phyloP scores from a whole-genome alignment of 179 eudicot genomes.

The Nepenthes alata region DNA sequence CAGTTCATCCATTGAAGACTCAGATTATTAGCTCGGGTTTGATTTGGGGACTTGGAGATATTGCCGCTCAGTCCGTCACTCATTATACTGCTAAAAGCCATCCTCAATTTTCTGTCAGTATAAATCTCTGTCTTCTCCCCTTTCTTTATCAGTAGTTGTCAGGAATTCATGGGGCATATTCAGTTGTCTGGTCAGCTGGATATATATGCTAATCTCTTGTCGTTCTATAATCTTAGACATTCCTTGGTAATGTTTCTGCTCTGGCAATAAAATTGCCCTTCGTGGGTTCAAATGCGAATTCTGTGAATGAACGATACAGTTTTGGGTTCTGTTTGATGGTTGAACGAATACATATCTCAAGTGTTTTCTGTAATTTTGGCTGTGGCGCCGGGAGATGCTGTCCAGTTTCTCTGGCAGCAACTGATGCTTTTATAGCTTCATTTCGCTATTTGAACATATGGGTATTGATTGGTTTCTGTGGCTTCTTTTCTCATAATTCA shows the following conservation, averaged over 20 bases:
- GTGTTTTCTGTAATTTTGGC: not conserved
- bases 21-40: slow-evolving; percentile 88
- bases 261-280: too few relatives aligned
- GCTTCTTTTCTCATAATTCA: too few relatives aligned
- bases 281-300: too few relatives aligned
- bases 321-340: not conserved
- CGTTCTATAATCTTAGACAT: not conserved
- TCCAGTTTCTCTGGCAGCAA: not conserved
- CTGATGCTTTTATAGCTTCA: not conserved
- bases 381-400: not conserved
- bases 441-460: not conserved
- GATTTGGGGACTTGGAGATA: slow-evolving; percentile 89
- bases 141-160: not conserved
- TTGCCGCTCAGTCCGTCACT: slow-evolving; percentile 82
- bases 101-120: slow-evolving; percentile 29
- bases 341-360: not conserved
- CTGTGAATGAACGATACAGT: too few relatives aligned
- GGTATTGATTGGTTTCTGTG: too few relatives aligned
- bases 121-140: not conserved
- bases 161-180: not conserved
- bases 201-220: not conserved
- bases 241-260: not conserved
- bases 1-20: slow-evolving; percentile 81
- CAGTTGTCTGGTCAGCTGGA: slow-evolving; percentile 4
- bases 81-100: slow-evolving; percentile 28